Evolutionary conservation across 1,284 basidiomycete species (phyloP).

Genomic region (Fomitopsis betulina): DNA sequence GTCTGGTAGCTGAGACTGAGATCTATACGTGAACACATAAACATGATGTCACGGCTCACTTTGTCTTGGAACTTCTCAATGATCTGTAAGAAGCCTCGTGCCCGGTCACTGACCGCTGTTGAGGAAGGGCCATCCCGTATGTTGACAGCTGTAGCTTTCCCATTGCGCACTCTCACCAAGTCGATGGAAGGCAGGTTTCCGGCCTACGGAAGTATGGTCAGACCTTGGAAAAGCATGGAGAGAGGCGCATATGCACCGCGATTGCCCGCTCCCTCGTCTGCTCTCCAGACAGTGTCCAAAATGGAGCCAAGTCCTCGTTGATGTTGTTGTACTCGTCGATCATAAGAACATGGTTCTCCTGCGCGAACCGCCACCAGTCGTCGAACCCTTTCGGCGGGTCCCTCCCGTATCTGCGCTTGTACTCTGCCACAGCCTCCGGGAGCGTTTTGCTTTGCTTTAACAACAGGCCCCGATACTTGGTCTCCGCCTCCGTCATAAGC

Average conservation of each 20-base stretch:
- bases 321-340: slow-evolving; percentile 90
- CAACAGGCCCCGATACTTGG: slow-evolving; percentile 61
- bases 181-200: slow-evolving; percentile 82
- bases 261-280: slow-evolving; percentile 69
- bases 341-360: slow-evolving; percentile 70
- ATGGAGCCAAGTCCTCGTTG: slow-evolving; percentile 76
- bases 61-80: slow-evolving; percentile 65
- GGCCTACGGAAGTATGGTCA: slow-evolving; percentile 39
- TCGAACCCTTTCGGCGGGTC: slow-evolving; percentile 89
- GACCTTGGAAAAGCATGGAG: background rate
- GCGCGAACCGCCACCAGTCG: slow-evolving; percentile 83
- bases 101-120: slow-evolving; percentile 71
- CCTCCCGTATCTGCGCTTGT: slow-evolving; percentile 70
- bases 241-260: slow-evolving; percentile 46
- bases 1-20: slow-evolving; percentile 64
- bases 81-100: slow-evolving; percentile 73
- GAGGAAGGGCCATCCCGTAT: slow-evolving; percentile 58
- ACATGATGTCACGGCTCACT: slow-evolving; percentile 34
- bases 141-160: slow-evolving; percentile 58
- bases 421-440: slow-evolving; percentile 71
- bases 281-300: slow-evolving; percentile 67
- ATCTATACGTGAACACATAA: slow-evolving; percentile 5
- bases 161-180: slow-evolving; percentile 70
- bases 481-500: slow-evolving; percentile 79
- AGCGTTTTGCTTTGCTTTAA: slow-evolving; percentile 74